phyloP scores from a whole-genome alignment of 768 basidiomycete genomes.

The Coprinopsis marcescibilis region DNA sequence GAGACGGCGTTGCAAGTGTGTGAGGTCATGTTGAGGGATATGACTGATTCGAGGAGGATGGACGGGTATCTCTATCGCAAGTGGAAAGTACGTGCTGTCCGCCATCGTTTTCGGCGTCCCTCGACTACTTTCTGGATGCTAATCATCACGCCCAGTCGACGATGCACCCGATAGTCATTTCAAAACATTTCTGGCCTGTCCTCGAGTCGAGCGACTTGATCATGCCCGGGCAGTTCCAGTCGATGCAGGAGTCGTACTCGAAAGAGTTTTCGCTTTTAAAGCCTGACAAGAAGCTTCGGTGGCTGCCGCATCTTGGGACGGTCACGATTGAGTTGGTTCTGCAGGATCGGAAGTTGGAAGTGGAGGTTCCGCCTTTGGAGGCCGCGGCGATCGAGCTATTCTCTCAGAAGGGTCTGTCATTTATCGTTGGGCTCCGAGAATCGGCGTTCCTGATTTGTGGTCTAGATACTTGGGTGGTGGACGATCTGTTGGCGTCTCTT shows the following conservation, averaged over 20 bases:
- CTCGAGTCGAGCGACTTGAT: slow-evolving; percentile 65
- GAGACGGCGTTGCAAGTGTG: slow-evolving; percentile 90
- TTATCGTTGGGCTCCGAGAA: not conserved
- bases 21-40: slow-evolving; percentile 97
- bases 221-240: slow-evolving; percentile 85
- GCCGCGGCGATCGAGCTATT: slow-evolving; percentile 90
- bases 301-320: slow-evolving; percentile 86
- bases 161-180: slow-evolving; percentile 87
- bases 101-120: not conserved
- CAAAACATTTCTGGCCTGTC: slow-evolving; percentile 92
- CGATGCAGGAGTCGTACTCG: slow-evolving; percentile 72
- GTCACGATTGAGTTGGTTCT: slow-evolving; percentile 77
- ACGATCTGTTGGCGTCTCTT: slow-evolving; percentile 59
- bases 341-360: slow-evolving; percentile 69
- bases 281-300: slow-evolving; percentile 86
- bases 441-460: slow-evolving; percentile 3
- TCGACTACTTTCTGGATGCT: not conserved
- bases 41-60: slow-evolving; percentile 89
- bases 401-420: slow-evolving; percentile 50
- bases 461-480: slow-evolving; percentile 66
- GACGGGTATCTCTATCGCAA: slow-evolving; percentile 85
- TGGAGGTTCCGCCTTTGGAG: slow-evolving; percentile 81
- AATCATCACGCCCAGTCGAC: slow-evolving; percentile 39
- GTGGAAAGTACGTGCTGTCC: slow-evolving; percentile 41
- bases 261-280: slow-evolving; percentile 78